Percentiles rank a stretch among this genome's conserved stretches.
These are phyloP conservation scores for Termitomyces sp. DNA, from an alignment of 768 basidiomycete species.

Conservation along the genomic window DNA sequence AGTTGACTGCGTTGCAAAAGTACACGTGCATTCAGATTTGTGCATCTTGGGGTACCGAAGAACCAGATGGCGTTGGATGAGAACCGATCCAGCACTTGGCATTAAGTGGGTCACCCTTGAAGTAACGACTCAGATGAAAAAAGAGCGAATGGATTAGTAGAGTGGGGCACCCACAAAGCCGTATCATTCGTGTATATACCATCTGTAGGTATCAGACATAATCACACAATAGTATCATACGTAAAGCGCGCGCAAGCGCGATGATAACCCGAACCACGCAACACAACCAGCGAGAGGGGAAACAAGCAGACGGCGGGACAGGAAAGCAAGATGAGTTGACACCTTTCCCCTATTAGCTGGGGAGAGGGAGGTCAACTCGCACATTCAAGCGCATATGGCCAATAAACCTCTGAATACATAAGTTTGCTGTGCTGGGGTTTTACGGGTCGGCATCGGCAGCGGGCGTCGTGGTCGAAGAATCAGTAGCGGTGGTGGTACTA, in stretches of 20 bases:
- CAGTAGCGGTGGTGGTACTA: constrained; percentile 18
- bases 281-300: constrained; percentile 16
- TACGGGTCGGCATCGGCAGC: constrained; percentile 16
- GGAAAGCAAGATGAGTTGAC: constrained; percentile 7
- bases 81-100: no score
- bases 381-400: constrained; percentile 3
- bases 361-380: neutral
- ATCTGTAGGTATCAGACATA: constrained; percentile 8
- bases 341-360: neutral
- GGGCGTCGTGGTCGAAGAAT: constrained; percentile 14
- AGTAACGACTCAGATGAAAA: neutral
- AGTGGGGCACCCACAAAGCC: constrained; percentile 13
- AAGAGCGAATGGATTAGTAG: neutral
- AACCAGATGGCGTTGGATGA: no score
- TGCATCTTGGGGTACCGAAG: neutral
- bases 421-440: constrained; percentile 3
- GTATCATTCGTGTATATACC: constrained; percentile 20
- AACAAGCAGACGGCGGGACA: constrained; percentile 15
- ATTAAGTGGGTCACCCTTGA: no score
- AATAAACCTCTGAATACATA: constrained; percentile 3
- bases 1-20: constrained; percentile 1
- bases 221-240: constrained; percentile 3
- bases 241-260: constrained; percentile 13
- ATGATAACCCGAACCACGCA: constrained; percentile 16
- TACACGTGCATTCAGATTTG: neutral